A percentile compares a stretch with the other conserved stretches of the same genome.
Evolutionary conservation across 2,329 filamentous ascomycete genomes (phyloP).

Genomic region (Atkinsonella texensis): DNA sequence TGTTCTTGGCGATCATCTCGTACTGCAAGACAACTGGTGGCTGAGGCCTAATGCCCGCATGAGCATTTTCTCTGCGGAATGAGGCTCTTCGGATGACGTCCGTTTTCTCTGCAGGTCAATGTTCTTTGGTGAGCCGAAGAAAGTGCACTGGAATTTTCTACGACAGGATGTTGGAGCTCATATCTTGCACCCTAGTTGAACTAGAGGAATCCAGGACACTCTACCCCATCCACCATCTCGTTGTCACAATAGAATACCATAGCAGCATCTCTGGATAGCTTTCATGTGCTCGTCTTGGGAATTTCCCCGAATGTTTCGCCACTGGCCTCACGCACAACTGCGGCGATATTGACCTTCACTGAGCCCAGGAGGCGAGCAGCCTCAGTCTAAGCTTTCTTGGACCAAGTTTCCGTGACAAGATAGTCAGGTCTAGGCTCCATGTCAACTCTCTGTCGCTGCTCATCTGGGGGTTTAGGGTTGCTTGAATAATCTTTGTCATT

Average conservation of each 20-base stretch:
- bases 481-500: conserved; percentile 10
- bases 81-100: conserved; percentile 75
- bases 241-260: conserved; percentile 90
- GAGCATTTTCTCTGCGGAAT: conserved; percentile 56
- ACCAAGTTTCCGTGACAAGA: conserved; percentile 75
- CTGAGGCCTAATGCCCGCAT: conserved; percentile 61
- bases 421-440: conserved; percentile 75
- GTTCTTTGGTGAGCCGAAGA: conserved; percentile 94
- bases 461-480: conserved; percentile 33
- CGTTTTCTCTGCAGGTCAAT: conserved; percentile 75
- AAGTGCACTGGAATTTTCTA: conserved; percentile 62
- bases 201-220: conserved; percentile 68
- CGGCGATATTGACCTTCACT: conserved; percentile 68
- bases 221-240: conserved; percentile 87
- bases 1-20: conserved; percentile 78
- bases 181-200: conserved; percentile 77
- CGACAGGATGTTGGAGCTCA: conserved; percentile 89
- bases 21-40: conserved; percentile 74
- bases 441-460: conserved; percentile 48
- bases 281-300: conserved; percentile 66
- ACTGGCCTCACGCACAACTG: conserved; percentile 54
- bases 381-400: conserved; percentile 78
- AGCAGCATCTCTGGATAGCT: conserved; percentile 53
- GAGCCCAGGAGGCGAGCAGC: conserved; percentile 64
- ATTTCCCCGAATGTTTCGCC: conserved; percentile 80